Base-by-base conservation (phyloP, 208 protist species). In the Tritrichomonas foetus region DNA sequence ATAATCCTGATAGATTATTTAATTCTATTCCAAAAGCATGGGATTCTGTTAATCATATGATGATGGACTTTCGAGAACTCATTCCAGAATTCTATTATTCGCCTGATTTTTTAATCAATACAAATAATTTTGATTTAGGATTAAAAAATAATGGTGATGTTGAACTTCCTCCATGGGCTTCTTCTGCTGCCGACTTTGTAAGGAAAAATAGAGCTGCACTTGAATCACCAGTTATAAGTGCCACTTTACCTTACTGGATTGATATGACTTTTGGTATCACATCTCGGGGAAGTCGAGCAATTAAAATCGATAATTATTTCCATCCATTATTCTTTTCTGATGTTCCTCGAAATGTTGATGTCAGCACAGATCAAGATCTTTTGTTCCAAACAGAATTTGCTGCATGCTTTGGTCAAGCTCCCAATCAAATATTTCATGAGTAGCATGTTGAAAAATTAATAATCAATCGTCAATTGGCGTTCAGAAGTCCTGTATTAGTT, bases 191-290 rank as follows among this genome's bases (percentile, higher is more conserved):
- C 0, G 93, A 96, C 9, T 96, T 96, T 57, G 74, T 96, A 30
- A 0, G 47, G 27, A 95, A 94, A 11, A 57, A 95, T 36, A 57
- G 95, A 33, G 44, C 47, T 22, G 95, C 96, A 25, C 80, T 96
- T 0, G 96, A 96, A 92, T 66, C 27, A 27, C 94, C 94, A 36
- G 92, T 95, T 61, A 98, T 99, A 9, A 97, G 96, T 33, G 93
- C 57, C 22, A 95, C 97, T 89, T 94, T 99, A 78, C 96, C 98
- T 95, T 93, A 98, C 50, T 99, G 98, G 98, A 97, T 99, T 94
- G 98, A 99, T 95, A 97, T 99, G 41, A 98, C 99, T 64, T 99
- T 99, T 96, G 98, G 98, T 14, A 33, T 49, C 16, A 27, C 30
- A 30, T 47, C 33, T 30, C 55, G 89, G n/a, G 89, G 89, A 36